Conservation (phyloP, 495 filamentous ascomycete genomes). For the Penicillium fimorum region DNA sequence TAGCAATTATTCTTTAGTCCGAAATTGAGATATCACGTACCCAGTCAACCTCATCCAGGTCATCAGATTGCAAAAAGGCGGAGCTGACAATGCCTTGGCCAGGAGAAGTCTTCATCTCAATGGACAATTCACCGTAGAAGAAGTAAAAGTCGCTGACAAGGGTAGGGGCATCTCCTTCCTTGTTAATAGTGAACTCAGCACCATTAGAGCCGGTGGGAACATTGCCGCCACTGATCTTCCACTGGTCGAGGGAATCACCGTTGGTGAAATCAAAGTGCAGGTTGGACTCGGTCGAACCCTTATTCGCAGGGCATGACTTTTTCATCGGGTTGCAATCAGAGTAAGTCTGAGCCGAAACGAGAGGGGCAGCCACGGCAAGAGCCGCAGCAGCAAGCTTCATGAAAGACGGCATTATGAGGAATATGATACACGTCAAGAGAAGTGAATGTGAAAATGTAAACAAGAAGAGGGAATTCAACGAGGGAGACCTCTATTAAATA, state of each 20-base stretch:
- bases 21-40: conserved; percentile 45
- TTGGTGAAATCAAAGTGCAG: conserved; percentile 65
- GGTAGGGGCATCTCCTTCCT: conserved; percentile 71
- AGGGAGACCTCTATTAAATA: not conserved
- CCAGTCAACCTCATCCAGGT: conserved; percentile 96
- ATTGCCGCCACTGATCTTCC: conserved; percentile 58
- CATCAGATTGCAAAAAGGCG: conserved; percentile 82
- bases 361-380: conserved; percentile 36
- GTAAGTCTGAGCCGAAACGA: conserved; percentile 47
- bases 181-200: conserved; percentile 68
- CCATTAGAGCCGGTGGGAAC: conserved; percentile 53
- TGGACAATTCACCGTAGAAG: conserved; percentile 71
- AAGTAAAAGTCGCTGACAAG: conserved; percentile 73
- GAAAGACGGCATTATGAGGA: conserved; percentile 31
- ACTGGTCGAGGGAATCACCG: conserved; percentile 50
- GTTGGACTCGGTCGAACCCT: conserved; percentile 53
- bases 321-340: conserved; percentile 45
- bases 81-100: conserved; percentile 77
- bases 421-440: conserved; percentile 1
- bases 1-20: not conserved
- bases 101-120: conserved; percentile 67
- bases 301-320: conserved; percentile 56
- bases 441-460: not conserved
- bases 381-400: conserved; percentile 37
- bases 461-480: not conserved